Base-by-base conservation (phyloP, 345 rosid genomes). In the Camelina sativa region DNA sequence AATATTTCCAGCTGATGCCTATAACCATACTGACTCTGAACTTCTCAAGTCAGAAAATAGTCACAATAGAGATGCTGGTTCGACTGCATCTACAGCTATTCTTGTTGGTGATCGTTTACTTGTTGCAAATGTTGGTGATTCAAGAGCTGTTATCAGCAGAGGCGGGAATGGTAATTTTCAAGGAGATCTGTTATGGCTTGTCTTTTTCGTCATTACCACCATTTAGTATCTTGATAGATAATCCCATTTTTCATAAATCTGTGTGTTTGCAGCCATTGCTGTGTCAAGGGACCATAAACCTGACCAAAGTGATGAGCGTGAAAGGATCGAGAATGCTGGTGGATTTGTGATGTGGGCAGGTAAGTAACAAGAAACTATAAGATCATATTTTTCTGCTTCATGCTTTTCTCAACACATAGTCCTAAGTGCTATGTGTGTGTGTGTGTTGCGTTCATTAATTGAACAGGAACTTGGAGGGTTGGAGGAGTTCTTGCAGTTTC, bases 341-440 rank as follows among this genome's bases (percentile, higher is more conserved):
- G 99, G 99, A 32, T 92, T 95, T 81, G 98, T 95, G 46, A 92
- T 92, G 96, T 95, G 99, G 99, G 99, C 99, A 77, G 99, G 99
- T 86, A 23, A 16, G 92, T 86, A 32, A 72, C 72, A 28, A 8
- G 11, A 30, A 61, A 25, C 47, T 51, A 4, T 48, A 53, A 1
- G 8, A 41, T n/a, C 20, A 19, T 30, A 46, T 10, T 34, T 32
- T 57, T 32, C 35, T 12, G 23, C 9, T 43, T 54, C 57, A 25
- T n/a, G 12, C 19, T 55, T 22, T 22, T 22, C 17, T 22, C 23
- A 22, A 22, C 23, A 22, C 23, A 22, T 22, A 22, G 23, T 22
- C 23, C 1, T 22, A 22, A 22, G 2, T 22, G 23, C 2, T 22
- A 2, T 22, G 23, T 22, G 25, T 17, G 23, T 22, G 25, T 17